These are phyloP conservation scores for Violaceomyces palustris DNA, from an alignment of 1,284 basidiomycete genomes.

Conservation along the genomic window DNA sequence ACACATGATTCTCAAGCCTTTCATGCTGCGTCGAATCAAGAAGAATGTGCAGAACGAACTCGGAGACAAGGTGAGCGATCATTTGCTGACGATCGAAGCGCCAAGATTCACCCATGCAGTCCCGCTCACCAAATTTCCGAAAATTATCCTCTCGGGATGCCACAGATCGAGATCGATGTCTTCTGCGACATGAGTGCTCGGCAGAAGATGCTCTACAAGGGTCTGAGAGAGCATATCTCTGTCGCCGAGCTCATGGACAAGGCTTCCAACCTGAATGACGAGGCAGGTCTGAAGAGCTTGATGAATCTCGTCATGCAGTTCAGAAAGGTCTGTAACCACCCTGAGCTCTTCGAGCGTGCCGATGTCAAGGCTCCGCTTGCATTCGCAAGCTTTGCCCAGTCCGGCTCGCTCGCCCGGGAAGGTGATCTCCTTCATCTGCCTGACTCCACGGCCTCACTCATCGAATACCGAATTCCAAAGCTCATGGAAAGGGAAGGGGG, in stretches of 20 bases:
- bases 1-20: conserved; percentile 99
- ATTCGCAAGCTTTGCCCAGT: conserved; percentile 75
- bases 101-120: conserved; percentile 1
- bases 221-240: conserved; percentile 84
- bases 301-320: conserved; percentile 99
- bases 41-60: conserved; percentile 98
- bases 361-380: conserved; percentile 90
- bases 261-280: conserved; percentile 79
- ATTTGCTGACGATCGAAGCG: too few species aligned
- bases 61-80: too few species aligned
- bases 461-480: conserved; percentile 71
- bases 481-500: conserved; percentile 77
- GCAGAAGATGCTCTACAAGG: conserved; percentile 87
- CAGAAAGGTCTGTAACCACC: conserved; percentile 98
- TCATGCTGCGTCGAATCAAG: conserved; percentile 97
- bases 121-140: too few species aligned
- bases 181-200: conserved; percentile 90
- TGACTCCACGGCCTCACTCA: conserved; percentile 78
- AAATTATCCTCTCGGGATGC: too few species aligned
- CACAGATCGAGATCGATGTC: conserved; percentile 96
- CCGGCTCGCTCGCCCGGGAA: conserved; percentile 76
- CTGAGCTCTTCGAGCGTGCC: conserved; percentile 94
- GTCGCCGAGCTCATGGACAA: conserved; percentile 90
- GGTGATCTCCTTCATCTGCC: conserved; percentile 76
- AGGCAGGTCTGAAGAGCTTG: conserved; percentile 80